Evolutionary conservation across 108 stramenopile genomes (phyloP), one percentile per base, ranked within the genome.

Genomic region (Bacterosira constricta): DNA sequence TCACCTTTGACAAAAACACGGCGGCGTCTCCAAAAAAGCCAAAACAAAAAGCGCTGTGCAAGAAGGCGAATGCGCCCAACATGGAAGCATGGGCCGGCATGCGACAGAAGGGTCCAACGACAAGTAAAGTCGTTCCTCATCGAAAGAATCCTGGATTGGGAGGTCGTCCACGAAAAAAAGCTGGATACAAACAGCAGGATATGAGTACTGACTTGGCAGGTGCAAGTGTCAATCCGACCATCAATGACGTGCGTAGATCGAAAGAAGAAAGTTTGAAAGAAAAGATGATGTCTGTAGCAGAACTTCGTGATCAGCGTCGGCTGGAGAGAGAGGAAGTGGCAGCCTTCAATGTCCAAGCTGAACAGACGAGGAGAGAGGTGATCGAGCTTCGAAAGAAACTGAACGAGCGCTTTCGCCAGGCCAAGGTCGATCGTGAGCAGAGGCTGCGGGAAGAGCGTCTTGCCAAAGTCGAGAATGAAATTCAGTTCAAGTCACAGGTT

Each of bases 401-500:
- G 37, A 71, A 86, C 6, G 88, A 88, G 4, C 71, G 85, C n/a
- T 81, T 80, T 55, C 77, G 77, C 13, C 71, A 83, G 46, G 69
- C 78, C 12, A 86, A 88, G 66, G 76, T 84, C 25, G 44, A 77
- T n/a, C 47, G 63, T 17, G 71, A 88, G 26, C 73, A 80, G 27
- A 66, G 77, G 42, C 5, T 78, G 26, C 55, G 61, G 27, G 41
- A 77, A 36, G 65, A 77, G 6, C 69, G 70, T 15, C 73, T 85
- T 30, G 70, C 86, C 34, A 69, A 76, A 37, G 53, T 89, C 9
- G 88, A 89, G 17, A 72, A 86, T 69, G 87, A 90, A 69, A 75
- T 78, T 18, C 52, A 86, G 37, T 93, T 90, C 77, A 93, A 93
- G 38, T 93, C 92, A 13, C 29, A 64, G 35, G 86, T 85, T 12